phyloP scores from a whole-genome alignment of 345 rosid genomes.

The Eucalyptus tenuipes region DNA sequence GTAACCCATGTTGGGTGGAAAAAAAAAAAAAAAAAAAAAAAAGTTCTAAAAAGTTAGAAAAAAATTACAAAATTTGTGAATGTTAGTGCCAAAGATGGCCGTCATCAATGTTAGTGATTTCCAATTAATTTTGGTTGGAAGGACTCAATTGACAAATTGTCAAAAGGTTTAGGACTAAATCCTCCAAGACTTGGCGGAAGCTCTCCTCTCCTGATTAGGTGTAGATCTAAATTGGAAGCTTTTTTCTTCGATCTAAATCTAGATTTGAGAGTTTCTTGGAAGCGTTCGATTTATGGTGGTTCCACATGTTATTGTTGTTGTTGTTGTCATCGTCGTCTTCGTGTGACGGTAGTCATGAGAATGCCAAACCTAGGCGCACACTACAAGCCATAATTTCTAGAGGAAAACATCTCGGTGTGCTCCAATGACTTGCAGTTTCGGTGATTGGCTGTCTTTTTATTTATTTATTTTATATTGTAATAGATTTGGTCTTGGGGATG shows the following conservation, averaged over 20 bases:
- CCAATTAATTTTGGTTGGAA: background rate
- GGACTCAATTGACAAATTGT: too few species aligned
- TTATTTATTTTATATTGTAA: background rate
- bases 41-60: too few species aligned
- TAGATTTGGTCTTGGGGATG: background rate
- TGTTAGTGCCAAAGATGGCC: background rate
- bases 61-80: too few species aligned
- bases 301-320: background rate
- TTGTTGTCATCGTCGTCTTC: accelerated
- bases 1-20: background rate
- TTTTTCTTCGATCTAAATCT: too few species aligned
- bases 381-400: background rate
- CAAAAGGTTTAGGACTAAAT: too few species aligned
- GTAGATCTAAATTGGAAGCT: background rate
- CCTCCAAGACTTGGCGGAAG: too few species aligned
- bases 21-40: too few species aligned
- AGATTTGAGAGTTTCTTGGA: background rate
- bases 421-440: background rate
- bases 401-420: background rate
- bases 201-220: background rate
- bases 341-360: background rate
- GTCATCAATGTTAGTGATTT: background rate
- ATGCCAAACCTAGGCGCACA: background rate
- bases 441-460: background rate
- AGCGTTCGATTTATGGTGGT: background rate